phyloP scores from a whole-genome alignment of 345 rosid genomes.

The Stellera chamaejasme region DNA sequence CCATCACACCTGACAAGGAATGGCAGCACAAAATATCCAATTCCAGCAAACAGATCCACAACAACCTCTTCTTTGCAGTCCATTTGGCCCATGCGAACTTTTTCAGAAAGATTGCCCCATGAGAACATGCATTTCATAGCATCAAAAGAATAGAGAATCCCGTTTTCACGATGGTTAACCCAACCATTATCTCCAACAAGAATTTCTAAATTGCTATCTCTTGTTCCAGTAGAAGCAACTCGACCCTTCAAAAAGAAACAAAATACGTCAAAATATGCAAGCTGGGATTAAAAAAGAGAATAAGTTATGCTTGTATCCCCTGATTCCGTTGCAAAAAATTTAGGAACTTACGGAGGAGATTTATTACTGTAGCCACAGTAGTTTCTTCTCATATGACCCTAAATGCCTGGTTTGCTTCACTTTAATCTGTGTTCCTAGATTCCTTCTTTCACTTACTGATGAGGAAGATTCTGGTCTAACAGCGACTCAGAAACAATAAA shows the following conservation, averaged over 20 bases:
- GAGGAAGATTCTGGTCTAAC: no score
- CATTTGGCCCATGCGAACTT: slow-evolving; percentile 74
- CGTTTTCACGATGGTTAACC: slow-evolving; percentile 88
- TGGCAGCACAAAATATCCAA: slow-evolving; percentile 82
- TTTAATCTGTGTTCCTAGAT: no score
- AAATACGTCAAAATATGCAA: no score
- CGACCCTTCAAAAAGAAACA: slow-evolving; percentile 42
- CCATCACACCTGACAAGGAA: slow-evolving; percentile 73
- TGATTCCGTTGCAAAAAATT: no score
- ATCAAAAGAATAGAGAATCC: slow-evolving; percentile 79
- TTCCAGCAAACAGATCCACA: slow-evolving; percentile 90
- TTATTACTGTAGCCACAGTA: no score
- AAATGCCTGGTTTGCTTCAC: no score
- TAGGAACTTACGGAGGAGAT: no score
- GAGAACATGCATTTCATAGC: slow-evolving; percentile 97
- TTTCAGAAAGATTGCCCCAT: slow-evolving; percentile 98
- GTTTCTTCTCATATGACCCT: no score
- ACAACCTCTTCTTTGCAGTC: slow-evolving; percentile 58
- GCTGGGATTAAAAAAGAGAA: no score
- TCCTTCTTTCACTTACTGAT: no score
- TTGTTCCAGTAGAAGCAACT: slow-evolving; percentile 65
- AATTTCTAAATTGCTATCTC: slow-evolving; percentile 80
- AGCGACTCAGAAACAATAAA: no score
- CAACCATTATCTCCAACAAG: slow-evolving; percentile 83
- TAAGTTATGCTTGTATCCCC: no score